Evolutionary conservation across 768 basidiomycete species (phyloP), one percentile per base, ranked within the genome.

Genomic region (Collybia sordida): DNA sequence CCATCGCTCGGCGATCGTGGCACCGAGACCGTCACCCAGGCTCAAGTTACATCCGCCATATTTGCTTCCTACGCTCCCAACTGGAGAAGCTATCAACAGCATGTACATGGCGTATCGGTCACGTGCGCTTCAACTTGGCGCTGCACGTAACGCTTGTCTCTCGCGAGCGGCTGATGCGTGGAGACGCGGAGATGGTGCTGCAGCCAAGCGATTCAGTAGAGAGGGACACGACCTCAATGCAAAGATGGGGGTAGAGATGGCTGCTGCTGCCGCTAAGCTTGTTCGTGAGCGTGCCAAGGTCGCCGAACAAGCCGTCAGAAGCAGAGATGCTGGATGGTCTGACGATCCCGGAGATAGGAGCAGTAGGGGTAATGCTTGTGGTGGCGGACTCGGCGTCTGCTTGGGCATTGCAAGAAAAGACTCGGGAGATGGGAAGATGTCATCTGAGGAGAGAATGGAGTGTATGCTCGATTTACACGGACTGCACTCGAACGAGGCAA

Each of bases 141-240:
- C 93, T 1, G 92, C 92, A 25, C 78, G 97, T 31, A 98, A 98
- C 59, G 93, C 93, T 14, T 97, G 92, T 66, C 77, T 99, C 22
- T 92, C 92, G 1, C 83, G 93, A 38, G 97, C 97, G 11, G 96
- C 97, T 2, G 94, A 97, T 60, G 93, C 95, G 3, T 99, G 93
- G 91, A 79, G 92, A 47, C 80, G 93, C 2, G 95, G 96, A 1
- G 97, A 99, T 58, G 96, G 96, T 2, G 93, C 95, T 0, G 88
- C 90, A 0, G 97, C 97, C 31, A 97, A 98, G 69, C 77, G 93
- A 41, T 98, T 96, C 71, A 91, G 88, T 54, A 76, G 91, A 36
- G 95, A 98, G 62, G 97, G 94, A 1, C 91, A 96, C 59, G 93
- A 96, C 36, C 72, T 97, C 51, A 98, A 98, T 60, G 83, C 82